phyloP scores from a whole-genome alignment of 495 filamentous ascomycete species.

The Hyaloscypha variabilis region DNA sequence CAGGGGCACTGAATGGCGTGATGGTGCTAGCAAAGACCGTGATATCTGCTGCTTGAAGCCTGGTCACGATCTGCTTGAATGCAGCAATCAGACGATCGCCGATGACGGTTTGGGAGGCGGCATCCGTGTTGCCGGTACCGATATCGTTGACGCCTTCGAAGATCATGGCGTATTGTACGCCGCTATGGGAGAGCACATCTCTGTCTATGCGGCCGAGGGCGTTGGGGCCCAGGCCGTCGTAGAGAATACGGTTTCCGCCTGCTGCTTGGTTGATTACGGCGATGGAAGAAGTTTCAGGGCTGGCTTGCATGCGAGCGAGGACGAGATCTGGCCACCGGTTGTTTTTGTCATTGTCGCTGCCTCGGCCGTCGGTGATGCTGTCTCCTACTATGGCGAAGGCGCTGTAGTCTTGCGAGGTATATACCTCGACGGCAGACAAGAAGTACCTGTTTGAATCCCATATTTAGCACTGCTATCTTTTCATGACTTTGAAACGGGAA shows the following conservation, averaged over 20 bases:
- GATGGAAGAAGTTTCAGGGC: conserved; percentile 37
- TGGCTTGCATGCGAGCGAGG: conserved; percentile 48
- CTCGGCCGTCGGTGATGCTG: conserved; percentile 74
- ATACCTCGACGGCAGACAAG: conserved; percentile 62
- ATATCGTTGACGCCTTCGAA: conserved; percentile 78
- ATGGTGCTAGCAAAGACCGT: conserved; percentile 67
- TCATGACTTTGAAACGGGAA: background rate
- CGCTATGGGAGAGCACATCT: conserved; percentile 60
- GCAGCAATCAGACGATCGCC: conserved; percentile 52
- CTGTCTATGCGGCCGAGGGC: conserved; percentile 64
- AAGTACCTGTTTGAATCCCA: conserved; percentile 42
- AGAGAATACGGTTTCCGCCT: conserved; percentile 69
- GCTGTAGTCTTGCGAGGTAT: conserved; percentile 42
- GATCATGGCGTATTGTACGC: conserved; percentile 64
- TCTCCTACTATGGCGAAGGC: conserved; percentile 69
- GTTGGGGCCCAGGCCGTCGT: conserved; percentile 64
- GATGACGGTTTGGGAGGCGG: conserved; percentile 49
- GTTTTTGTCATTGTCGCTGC: conserved; percentile 64
- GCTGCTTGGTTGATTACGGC: conserved; percentile 72
- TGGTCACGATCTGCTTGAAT: conserved; percentile 58
- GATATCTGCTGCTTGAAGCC: conserved; percentile 59
- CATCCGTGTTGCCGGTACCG: conserved; percentile 51
- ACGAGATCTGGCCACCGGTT: conserved; percentile 72
- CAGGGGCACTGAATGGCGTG: conserved; percentile 57
- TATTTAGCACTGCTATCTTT: background rate